These are phyloP conservation scores for Verruconis gallopava DNA, from an alignment of 2,329 filamentous ascomycete genomes.

Conservation along the genomic window DNA sequence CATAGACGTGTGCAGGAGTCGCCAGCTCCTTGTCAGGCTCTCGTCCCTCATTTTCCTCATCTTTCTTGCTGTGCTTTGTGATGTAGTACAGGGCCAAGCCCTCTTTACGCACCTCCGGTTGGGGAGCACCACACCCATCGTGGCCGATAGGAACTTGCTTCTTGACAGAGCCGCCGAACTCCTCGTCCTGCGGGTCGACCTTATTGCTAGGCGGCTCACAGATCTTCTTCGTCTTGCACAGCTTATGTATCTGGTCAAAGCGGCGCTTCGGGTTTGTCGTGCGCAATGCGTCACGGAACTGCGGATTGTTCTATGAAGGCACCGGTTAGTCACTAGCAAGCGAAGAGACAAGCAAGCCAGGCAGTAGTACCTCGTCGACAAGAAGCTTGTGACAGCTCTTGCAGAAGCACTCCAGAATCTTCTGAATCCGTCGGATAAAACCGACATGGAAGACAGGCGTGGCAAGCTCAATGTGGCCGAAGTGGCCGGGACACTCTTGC, in stretches of 20 bases:
- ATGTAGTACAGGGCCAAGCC: conserved; percentile 70
- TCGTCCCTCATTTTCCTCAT: conserved; percentile 46
- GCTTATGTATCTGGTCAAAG: conserved; percentile 82
- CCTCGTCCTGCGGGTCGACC: conserved; percentile 53
- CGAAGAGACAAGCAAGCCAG: conserved; percentile 35
- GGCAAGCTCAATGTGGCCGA: conserved; percentile 95
- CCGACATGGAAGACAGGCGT: conserved; percentile 89
- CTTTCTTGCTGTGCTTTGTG: conserved; percentile 55
- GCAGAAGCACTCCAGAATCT: conserved; percentile 96
- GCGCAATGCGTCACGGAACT: conserved; percentile 68
- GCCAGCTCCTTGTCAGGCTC: conserved; percentile 68
- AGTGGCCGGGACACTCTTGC: conserved; percentile 92
- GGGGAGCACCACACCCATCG: conserved; percentile 84
- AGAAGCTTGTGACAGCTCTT: conserved; percentile 97
- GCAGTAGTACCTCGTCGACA: conserved; percentile 95
- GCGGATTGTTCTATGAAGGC: conserved; percentile 55
- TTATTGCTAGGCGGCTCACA: conserved; percentile 70
- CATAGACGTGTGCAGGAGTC: conserved; percentile 71
- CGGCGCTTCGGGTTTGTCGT: conserved; percentile 87
- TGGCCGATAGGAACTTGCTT: conserved; percentile 44
- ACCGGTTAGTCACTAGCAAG: conserved; percentile 19
- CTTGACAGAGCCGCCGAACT: conserved; percentile 38
- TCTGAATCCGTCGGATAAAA: conserved; percentile 99
- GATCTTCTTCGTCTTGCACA: conserved; percentile 76
- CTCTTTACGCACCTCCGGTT: conserved; percentile 78